Evolutionary conservation across 441 rosid genomes (phyloP).

Genomic region (Erodium trifolium): DNA sequence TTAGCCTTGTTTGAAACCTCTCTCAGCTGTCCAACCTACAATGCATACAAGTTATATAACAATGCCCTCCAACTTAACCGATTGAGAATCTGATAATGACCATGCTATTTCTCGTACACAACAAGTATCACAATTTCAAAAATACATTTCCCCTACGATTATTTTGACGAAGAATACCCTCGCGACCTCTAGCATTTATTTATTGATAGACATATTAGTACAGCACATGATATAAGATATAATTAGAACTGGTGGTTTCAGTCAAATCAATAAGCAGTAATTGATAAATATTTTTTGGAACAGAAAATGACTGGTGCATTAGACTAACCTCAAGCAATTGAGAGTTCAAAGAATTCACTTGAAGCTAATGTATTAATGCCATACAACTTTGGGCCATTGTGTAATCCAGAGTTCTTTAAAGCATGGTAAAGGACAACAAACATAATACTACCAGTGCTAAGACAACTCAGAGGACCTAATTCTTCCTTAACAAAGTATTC

Average conservation of each 20-base stretch:
- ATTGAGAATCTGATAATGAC: not conserved
- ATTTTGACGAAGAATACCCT: not conserved
- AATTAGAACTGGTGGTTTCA: not conserved
- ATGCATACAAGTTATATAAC: not conserved
- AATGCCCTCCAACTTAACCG: not conserved
- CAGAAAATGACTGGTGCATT: conserved; percentile 1
- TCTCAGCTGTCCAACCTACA: conserved; percentile 63
- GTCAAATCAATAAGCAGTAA: not conserved
- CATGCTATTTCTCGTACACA: conserved; percentile 1
- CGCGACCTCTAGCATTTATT: not conserved
- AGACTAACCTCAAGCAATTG: not conserved
- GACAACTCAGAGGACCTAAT: not conserved
- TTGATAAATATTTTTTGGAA: no score
- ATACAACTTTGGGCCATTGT: not conserved
- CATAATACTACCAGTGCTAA: not conserved
- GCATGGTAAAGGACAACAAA: conserved; percentile 1
- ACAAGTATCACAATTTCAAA: not conserved
- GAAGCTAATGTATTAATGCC: not conserved
- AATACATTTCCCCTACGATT: not conserved
- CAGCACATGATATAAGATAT: not conserved
- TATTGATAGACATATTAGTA: not conserved
- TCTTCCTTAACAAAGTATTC: no score
- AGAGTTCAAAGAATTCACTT: not conserved
- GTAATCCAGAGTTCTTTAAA: not conserved
- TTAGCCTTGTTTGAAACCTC: conserved; percentile 58